Conservation (phyloP, 169 alveolate genomes). For the Plasmodium malariae region DNA sequence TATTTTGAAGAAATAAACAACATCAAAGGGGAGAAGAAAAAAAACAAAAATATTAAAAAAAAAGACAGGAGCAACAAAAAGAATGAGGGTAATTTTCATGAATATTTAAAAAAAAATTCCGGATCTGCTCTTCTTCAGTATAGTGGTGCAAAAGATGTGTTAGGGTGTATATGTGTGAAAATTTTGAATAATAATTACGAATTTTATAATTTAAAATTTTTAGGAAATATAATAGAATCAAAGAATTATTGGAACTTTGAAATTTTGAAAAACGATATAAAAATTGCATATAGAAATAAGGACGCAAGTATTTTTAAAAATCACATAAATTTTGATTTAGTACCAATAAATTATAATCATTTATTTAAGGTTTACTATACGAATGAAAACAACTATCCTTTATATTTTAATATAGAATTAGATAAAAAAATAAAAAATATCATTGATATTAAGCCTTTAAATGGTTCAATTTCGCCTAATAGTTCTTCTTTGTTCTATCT, state of each 20-base stretch:
- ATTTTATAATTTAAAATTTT: slow-evolving; percentile 54
- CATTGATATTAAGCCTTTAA: slow-evolving; percentile 23
- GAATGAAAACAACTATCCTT: slow-evolving; percentile 44
- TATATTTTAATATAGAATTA: slow-evolving; percentile 54
- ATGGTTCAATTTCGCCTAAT: slow-evolving; percentile 45
- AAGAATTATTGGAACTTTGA: slow-evolving; percentile 65
- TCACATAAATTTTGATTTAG: slow-evolving; percentile 64
- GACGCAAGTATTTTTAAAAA: slow-evolving; percentile 49
- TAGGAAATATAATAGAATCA: slow-evolving; percentile 68
- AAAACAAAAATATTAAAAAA: slow-evolving; percentile 3
- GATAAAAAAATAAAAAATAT: slow-evolving; percentile 63
- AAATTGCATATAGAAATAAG: slow-evolving; percentile 30
- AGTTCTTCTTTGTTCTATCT: slow-evolving; percentile 35
- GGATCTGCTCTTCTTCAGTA: neutral
- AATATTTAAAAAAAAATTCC: neutral
- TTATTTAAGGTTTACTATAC: slow-evolving; percentile 27
- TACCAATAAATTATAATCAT: slow-evolving; percentile 64
- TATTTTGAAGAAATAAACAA: neutral
- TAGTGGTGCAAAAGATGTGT: slow-evolving; percentile 9
- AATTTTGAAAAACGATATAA: slow-evolving; percentile 35
- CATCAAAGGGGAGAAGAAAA: neutral
- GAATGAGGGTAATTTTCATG: neutral
- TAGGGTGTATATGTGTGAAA: slow-evolving; percentile 48
- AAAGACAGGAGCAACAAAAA: neutral
- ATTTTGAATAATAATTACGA: slow-evolving; percentile 68